phyloP scores from a whole-genome alignment of 2,329 filamentous ascomycete species.

The Lecanicillium sp. region DNA sequence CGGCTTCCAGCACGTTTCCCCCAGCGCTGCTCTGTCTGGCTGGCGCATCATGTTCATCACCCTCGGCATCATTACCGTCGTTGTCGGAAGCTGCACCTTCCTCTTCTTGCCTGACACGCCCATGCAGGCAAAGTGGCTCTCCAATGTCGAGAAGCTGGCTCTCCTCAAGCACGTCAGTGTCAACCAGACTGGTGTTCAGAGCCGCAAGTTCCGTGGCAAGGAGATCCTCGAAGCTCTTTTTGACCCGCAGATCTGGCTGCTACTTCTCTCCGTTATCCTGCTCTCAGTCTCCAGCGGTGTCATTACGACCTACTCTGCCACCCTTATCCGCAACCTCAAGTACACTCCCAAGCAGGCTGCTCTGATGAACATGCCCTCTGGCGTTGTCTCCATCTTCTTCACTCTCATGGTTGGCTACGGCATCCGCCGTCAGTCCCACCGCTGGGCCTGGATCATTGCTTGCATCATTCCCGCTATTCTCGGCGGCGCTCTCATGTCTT shows the following conservation, averaged over 20 bases:
- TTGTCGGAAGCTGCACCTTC: slow-evolving; percentile 23
- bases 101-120: slow-evolving; percentile 32
- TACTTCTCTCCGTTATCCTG: slow-evolving; percentile 40
- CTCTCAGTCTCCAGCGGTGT: slow-evolving; percentile 46
- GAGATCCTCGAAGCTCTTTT: slow-evolving; percentile 44
- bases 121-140: slow-evolving; percentile 38
- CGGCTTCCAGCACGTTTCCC: slow-evolving; percentile 45
- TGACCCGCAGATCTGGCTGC: slow-evolving; percentile 44
- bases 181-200: slow-evolving; percentile 52
- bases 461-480: slow-evolving; percentile 42
- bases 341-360: slow-evolving; percentile 37
- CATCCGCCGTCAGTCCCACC: slow-evolving; percentile 37
- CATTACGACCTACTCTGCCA: slow-evolving; percentile 47
- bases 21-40: slow-evolving; percentile 48
- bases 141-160: slow-evolving; percentile 38
- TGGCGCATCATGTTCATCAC: slow-evolving; percentile 67
- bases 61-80: slow-evolving; percentile 44
- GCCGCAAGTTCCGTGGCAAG: slow-evolving; percentile 42
- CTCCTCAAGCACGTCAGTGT: slow-evolving; percentile 45
- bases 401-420: slow-evolving; percentile 40
- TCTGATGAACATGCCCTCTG: slow-evolving; percentile 48
- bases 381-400: slow-evolving; percentile 43
- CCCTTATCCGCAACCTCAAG: slow-evolving; percentile 40
- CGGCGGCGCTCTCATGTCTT: slow-evolving; percentile 46
- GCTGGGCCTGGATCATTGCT: slow-evolving; percentile 41